Base-by-base conservation (phyloP, 306 rosid genomes). In the Medicago ruthenica region DNA sequence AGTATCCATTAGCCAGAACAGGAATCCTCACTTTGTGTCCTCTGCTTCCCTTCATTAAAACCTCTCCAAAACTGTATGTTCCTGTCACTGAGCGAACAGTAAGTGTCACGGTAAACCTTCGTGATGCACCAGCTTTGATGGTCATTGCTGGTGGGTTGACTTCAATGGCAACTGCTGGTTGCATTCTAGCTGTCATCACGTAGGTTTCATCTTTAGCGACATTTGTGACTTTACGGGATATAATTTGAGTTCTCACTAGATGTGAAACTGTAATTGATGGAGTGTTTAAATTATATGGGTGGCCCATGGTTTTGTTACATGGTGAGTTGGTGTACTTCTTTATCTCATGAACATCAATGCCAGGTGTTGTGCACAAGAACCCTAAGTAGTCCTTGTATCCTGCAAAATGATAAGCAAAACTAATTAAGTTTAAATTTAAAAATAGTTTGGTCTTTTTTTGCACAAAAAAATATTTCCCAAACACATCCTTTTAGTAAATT, bases 1-100 rank as follows among this genome's bases (percentile, higher is more conserved):
- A 81, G 83, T 83, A 95, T 75, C 96, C 98, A 92, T 89, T 90
- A 66, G 97, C 98, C 59, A 83, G 89, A 66, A 96, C 99, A 37
- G 97, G 93, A 73, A 96, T 83, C 79, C 99, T 96, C 37, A 96
- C 99, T 88, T 90, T 87, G 88, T 96, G 99, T 34, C 98, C 97
- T 79, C 96, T 73, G 85, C 87, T 96, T 48, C 99, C 99, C 76
- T 96, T 90, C 96, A 96, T 16, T 39, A 92, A 17, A 75, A 96
- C 91, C 89, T 96, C 91, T 20, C 99, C 99, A 47, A 90, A 96
- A 83, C 93, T 86, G 79, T 96, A 96, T 6, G 84, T 21, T 85
- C 97, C 98, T 0, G 97, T 89, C 82, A 90, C 83, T 1, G 89
- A 86, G n/a, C 99, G 89, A 60, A 83, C 93, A 0, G 97, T 92